Percentiles rank a stretch among this genome's conserved stretches.
These are phyloP conservation scores for Chamaecrista fasciculata DNA, from an alignment of 306 rosid genomes.

Conservation along the genomic window DNA sequence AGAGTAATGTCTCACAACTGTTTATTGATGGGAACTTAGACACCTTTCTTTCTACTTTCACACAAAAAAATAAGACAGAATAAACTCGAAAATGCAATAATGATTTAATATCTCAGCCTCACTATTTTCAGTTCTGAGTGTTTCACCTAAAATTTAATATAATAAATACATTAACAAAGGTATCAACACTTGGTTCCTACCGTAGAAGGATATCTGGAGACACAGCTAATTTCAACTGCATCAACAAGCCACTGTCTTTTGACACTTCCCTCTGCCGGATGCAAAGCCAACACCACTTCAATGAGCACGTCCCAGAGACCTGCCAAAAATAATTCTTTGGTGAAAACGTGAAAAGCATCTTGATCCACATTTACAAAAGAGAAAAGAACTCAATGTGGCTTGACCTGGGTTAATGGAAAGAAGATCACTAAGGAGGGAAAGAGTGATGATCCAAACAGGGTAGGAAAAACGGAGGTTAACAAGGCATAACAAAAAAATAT, in stretches of 20 bases:
- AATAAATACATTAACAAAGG: conserved; percentile 2
- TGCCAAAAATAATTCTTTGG: conserved; percentile 38
- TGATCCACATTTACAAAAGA: too few species aligned
- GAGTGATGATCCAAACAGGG: too few species aligned
- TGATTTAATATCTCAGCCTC: neutral
- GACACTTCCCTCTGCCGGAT: conserved; percentile 69
- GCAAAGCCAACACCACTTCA: conserved; percentile 79
- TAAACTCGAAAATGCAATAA: neutral
- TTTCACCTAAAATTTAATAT: neutral
- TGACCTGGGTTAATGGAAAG: too few species aligned
- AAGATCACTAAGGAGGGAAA: too few species aligned
- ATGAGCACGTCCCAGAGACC: conserved; percentile 74
- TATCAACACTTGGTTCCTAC: conserved; percentile 44
- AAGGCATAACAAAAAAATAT: too few species aligned
- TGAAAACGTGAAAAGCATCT: conserved; percentile 15
- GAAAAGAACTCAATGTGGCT: too few species aligned
- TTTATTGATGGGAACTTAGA: neutral
- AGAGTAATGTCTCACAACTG: neutral
- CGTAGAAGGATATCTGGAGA: conserved; percentile 77
- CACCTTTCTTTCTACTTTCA: neutral
- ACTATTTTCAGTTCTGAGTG: neutral
- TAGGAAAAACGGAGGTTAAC: too few species aligned
- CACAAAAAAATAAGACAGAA: neutral
- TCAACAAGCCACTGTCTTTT: conserved; percentile 83
- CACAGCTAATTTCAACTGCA: conserved; percentile 82